Evolutionary conservation across 2,329 filamentous ascomycete species (phyloP), one percentile per base, ranked within the genome.

Genomic region (Periconia sp.): DNA sequence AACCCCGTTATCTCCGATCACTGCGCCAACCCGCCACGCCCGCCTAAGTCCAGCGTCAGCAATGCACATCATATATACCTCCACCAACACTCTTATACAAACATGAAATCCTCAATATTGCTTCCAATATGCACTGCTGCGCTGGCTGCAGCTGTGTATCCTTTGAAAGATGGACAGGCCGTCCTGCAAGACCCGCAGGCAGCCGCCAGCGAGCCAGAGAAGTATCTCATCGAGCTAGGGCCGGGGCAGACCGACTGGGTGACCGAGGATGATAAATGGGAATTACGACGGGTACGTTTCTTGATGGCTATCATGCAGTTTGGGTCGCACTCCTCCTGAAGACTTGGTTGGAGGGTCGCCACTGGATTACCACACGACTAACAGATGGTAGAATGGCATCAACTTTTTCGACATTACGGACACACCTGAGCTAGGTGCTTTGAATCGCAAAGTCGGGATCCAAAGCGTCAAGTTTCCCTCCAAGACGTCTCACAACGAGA

Each of bases 341-440:
- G n/a, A n/a, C n/a, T n/a, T n/a, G n/a, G n/a, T n/a, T n/a, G n/a
- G n/a, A n/a, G n/a, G n/a, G n/a, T n/a, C n/a, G n/a, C n/a, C n/a
- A n/a, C 4, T 21, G 22, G 13, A 30, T 43, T 23, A 40, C 18
- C 24, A 13, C 29, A 9, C 17, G 10, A 36, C 63, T 70, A 25
- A 68, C 50, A 46, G 31, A n/a, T 4, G 8, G 1, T 59, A 95
- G 89, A 80, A 88, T 66, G 91, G 91, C 61, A 79, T 86, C 56
- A 88, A 86, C 62, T 97, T 97, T 78, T 95, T 97, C 80, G 92
- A 97, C 73, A 92, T 97, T 63, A 96, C 94, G 48, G 81, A 89
- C 29, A 82, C 85, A 42, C 76, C 78, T 37, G 80, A 87, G 36
- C 79, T 88, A 50, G 88, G 87, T 46, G 67, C 70, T 46, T 68